These are phyloP conservation scores for Phytophthora agathidicida DNA, from an alignment of 352 stramenopile species.

Conservation along the genomic window DNA sequence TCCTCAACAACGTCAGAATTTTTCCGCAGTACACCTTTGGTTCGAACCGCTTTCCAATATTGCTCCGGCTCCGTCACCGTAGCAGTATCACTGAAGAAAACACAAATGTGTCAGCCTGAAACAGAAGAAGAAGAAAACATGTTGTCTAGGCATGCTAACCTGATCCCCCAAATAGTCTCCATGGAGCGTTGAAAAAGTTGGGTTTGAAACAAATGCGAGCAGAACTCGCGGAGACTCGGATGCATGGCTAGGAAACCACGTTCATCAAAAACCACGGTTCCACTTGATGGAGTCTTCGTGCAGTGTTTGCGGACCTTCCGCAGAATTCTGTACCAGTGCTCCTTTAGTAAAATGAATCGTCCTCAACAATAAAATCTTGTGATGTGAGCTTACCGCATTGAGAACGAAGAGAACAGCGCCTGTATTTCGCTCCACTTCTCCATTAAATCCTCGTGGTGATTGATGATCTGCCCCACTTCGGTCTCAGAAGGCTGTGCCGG, in stretches of 20 bases:
- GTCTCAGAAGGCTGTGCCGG: conserved; percentile 26
- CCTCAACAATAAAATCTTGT: no score
- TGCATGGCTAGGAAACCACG: conserved; percentile 62
- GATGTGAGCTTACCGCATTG: conserved; percentile 48
- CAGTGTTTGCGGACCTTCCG: conserved; percentile 72
- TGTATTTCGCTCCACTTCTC: conserved; percentile 73
- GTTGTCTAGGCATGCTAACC: conserved; percentile 11
- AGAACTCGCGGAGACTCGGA: conserved; percentile 67
- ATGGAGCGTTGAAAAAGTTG: conserved; percentile 79
- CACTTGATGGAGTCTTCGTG: conserved; percentile 17
- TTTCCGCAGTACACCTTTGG: conserved; percentile 53
- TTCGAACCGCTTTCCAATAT: conserved; percentile 49
- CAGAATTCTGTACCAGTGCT: conserved; percentile 53
- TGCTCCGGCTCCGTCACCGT: conserved; percentile 41
- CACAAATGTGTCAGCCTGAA: conserved; percentile 19
- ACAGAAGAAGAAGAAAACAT: not conserved
- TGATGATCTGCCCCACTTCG: conserved; percentile 33
- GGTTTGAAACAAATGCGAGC: conserved; percentile 70
- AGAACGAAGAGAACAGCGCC: conserved; percentile 55
- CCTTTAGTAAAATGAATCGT: no score
- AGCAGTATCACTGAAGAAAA: conserved; percentile 10
- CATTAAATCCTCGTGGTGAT: conserved; percentile 50
- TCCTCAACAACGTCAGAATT: conserved; percentile 45
- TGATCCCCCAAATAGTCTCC: conserved; percentile 37
- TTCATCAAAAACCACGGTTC: conserved; percentile 53